These are phyloP conservation scores for Halteria grandinella DNA, from an alignment of 73 alveolate genomes.

Conservation along the genomic window DNA sequence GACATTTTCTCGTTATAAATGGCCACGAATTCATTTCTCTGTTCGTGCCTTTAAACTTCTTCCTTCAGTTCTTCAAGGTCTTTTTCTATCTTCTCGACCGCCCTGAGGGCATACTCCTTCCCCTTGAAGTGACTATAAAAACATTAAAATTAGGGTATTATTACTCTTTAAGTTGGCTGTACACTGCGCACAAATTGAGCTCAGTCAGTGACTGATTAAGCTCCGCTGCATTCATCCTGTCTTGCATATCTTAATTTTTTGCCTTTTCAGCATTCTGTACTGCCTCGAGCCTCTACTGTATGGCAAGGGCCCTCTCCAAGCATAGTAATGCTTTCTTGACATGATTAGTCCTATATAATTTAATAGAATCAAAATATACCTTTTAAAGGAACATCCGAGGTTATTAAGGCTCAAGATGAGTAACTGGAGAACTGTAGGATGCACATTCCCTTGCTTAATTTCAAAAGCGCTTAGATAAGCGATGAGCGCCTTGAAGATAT, in stretches of 20 bases:
- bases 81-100: constrained; percentile 4
- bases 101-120: constrained; percentile 14
- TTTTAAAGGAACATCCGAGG: constrained; percentile 17
- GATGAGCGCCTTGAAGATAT: constrained; percentile 7
- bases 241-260: not conserved
- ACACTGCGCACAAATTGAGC: constrained; percentile 20
- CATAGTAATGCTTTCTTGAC: constrained; percentile 11
- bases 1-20: constrained; percentile 9
- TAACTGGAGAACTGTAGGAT: not conserved
- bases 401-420: not conserved
- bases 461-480: not conserved
- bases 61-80: constrained; percentile 5
- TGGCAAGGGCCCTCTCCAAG: constrained; percentile 3
- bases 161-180: constrained; percentile 13
- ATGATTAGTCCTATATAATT: not conserved
- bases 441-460: too few relatives aligned
- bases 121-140: not conserved
- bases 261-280: too few relatives aligned
- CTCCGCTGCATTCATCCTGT: not conserved
- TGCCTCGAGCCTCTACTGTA: not conserved
- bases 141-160: not conserved
- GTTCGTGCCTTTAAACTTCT: not conserved
- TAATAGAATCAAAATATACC: not conserved
- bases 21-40: not conserved
- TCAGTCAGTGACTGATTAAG: constrained; percentile 9